These are phyloP conservation scores for Rachicladosporium sp. DNA, from an alignment of 2,329 filamentous ascomycete genomes.

Conservation along the genomic window DNA sequence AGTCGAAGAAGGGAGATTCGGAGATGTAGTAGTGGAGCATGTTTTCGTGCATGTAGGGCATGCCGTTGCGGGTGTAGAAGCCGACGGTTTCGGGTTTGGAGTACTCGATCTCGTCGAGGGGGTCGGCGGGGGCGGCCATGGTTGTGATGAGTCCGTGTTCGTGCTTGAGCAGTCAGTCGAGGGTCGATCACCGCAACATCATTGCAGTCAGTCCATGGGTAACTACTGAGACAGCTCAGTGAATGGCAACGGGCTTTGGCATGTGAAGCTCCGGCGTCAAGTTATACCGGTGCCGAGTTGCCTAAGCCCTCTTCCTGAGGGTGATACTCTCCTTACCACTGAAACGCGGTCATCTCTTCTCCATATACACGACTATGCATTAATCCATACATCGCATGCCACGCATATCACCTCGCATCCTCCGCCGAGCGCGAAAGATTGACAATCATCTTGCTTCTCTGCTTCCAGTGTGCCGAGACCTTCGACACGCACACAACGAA, in stretches of 20 bases:
- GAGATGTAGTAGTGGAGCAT: constrained; percentile 48
- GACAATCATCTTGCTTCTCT: constrained; percentile 42
- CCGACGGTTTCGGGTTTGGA: background rate
- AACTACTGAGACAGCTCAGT: too few species aligned
- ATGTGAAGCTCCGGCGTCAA: too few species aligned
- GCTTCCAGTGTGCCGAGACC: constrained; percentile 50
- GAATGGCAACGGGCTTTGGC: too few species aligned
- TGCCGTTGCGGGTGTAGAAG: constrained; percentile 1
- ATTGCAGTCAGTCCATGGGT: too few species aligned
- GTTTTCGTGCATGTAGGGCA: constrained; percentile 25
- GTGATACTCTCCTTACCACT: too few species aligned
- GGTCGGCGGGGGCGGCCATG: constrained; percentile 10
- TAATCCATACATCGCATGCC: constrained; percentile 14
- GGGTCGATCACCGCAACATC: too few species aligned
- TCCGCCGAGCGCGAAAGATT: constrained; percentile 15
- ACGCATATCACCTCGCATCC: constrained; percentile 17
- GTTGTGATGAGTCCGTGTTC: background rate
- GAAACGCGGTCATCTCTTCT: too few species aligned
- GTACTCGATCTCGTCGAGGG: constrained; percentile 17
- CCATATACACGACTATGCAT: too few species aligned
- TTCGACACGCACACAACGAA: constrained; percentile 55
- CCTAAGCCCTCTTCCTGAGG: too few species aligned
- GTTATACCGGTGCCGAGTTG: too few species aligned
- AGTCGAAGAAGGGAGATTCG: constrained; percentile 52
- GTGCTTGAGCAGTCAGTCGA: too few species aligned